These are phyloP conservation scores for Cocos nucifera DNA, from an alignment of 176 grass and related monocot species.

Conservation along the genomic window DNA sequence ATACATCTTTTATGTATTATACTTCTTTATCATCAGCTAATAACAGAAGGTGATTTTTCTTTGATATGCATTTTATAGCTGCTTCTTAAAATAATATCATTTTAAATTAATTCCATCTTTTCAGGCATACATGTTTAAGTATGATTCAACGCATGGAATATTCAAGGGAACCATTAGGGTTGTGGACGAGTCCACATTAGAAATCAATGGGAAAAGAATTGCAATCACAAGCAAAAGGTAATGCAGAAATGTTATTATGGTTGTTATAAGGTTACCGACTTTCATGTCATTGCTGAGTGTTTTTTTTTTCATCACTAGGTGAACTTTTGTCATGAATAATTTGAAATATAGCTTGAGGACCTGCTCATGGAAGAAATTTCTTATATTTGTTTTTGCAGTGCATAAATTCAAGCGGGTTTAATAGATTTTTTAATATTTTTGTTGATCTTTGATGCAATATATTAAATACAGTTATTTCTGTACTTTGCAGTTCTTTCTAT, in stretches of 20 bases:
- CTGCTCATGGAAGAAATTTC: too few species aligned
- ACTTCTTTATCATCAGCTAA: background rate
- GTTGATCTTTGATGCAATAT: too few species aligned
- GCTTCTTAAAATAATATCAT: background rate
- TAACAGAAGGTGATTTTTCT: background rate
- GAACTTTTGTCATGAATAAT: too few species aligned
- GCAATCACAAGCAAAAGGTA: conserved; percentile 78
- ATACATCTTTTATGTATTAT: background rate
- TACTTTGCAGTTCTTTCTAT: too few species aligned
- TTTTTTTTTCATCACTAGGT: too few species aligned
- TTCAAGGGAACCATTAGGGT: conserved; percentile 73
- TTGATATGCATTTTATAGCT: background rate
- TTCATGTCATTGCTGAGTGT: background rate
- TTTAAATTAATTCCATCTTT: conserved; percentile 19
- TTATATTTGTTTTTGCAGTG: too few species aligned
- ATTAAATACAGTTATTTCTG: too few species aligned
- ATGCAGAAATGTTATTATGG: background rate
- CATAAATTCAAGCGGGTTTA: too few species aligned
- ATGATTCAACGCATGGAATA: conserved; percentile 67
- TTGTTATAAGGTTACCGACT: too few species aligned
- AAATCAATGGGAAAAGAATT: conserved; percentile 82
- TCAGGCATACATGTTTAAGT: conserved; percentile 88
- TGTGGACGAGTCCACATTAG: conserved; percentile 50
- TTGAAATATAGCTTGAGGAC: too few species aligned
- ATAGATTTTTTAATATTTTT: too few species aligned